Conservation (phyloP, 139 green algal genomes). For the Auxenochlorella pyrenoidosa region DNA sequence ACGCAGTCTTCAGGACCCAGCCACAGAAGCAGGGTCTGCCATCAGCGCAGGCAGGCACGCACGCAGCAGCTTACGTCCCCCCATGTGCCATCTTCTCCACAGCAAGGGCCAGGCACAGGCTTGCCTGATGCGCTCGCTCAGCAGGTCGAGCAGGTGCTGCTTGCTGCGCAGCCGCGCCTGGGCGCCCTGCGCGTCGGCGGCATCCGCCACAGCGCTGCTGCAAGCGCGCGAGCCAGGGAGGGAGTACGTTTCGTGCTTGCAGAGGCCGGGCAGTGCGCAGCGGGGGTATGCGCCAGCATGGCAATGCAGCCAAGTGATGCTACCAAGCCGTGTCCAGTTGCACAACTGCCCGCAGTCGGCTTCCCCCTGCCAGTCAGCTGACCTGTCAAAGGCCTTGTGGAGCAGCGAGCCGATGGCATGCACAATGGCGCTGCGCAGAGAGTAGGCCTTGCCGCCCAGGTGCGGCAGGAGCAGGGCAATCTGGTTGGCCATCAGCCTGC, state of each 20-base stretch:
- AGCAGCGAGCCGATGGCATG: constrained; percentile 67
- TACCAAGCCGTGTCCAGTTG: too few relatives aligned
- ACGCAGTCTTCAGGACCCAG: too few relatives aligned
- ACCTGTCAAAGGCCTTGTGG: constrained; percentile 46
- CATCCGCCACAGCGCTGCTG: constrained; percentile 11
- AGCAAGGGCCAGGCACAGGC: neutral
- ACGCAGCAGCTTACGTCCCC: neutral
- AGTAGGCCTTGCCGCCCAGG: constrained; percentile 78
- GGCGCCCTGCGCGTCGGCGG: constrained; percentile 28
- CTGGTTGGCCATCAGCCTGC: constrained; percentile 49
- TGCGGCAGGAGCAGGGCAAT: constrained; percentile 73
- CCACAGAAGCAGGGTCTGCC: too few relatives aligned
- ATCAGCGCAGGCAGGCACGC: neutral
- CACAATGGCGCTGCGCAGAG: constrained; percentile 76
- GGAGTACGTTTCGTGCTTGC: too few relatives aligned
- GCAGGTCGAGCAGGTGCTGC: constrained; percentile 78
- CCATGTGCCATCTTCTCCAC: too few relatives aligned
- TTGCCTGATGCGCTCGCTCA: constrained; percentile 69
- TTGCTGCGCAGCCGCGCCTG: constrained; percentile 72
- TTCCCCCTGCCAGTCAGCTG: too few relatives aligned
- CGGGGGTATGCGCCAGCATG: too few relatives aligned
- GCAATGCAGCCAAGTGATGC: too few relatives aligned
- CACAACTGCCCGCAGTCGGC: too few relatives aligned
- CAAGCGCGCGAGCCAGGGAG: neutral
- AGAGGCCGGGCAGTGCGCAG: too few relatives aligned